Conservation (phyloP, 2,329 filamentous ascomycete species). For the Zarea fungicola region DNA sequence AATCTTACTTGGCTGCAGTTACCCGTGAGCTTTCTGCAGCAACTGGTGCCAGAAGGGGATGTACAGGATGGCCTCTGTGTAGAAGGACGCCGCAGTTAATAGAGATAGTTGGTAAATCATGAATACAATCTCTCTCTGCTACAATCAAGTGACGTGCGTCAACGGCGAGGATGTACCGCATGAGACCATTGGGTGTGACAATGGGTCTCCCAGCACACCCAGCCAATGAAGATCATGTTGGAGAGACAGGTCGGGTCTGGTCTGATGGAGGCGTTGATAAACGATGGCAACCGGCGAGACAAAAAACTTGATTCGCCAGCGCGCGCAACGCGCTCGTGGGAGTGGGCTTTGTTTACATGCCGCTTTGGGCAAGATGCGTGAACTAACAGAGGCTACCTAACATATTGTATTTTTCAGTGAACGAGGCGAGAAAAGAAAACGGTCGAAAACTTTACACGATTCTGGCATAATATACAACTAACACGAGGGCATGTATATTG, state of each 20-base stretch:
- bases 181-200: background rate
- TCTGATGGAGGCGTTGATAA: background rate
- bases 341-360: slow-evolving; percentile 12
- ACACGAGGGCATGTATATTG: too few relatives aligned
- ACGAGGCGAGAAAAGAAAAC: background rate
- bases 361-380: slow-evolving; percentile 4
- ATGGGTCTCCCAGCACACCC: background rate
- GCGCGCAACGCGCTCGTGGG: slow-evolving; percentile 8
- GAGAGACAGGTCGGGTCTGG: background rate
- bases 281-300: background rate
- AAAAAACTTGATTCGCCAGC: slow-evolving; percentile 7
- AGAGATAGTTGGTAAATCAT: too few relatives aligned
- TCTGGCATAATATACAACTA: too few relatives aligned
- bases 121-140: too few relatives aligned
- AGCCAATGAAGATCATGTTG: background rate
- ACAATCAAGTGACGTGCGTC: too few relatives aligned
- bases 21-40: too few relatives aligned
- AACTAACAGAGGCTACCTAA: slow-evolving; percentile 11
- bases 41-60: too few relatives aligned
- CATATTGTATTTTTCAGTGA: background rate
- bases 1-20: too few relatives aligned
- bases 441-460: too few relatives aligned
- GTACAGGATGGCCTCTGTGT: too few relatives aligned
- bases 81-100: too few relatives aligned
- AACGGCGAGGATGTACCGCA: background rate